Conservation (phyloP, 1,284 basidiomycete species). For the Paramarasmius palmivorus region DNA sequence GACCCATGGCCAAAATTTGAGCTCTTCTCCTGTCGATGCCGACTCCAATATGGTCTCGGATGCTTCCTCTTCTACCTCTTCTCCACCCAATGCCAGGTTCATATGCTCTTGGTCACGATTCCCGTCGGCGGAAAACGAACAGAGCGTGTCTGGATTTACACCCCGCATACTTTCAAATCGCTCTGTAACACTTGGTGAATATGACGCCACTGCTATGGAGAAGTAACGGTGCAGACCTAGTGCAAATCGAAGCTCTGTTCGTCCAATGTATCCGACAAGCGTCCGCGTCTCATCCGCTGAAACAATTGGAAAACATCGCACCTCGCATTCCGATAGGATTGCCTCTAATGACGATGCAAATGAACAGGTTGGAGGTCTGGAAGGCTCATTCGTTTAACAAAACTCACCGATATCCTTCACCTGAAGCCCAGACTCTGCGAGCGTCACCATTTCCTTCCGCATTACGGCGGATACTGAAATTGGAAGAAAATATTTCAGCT, state of each 20-base stretch:
- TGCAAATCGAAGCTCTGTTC: conserved; percentile 84
- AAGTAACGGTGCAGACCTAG: conserved; percentile 54
- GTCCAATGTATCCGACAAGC: conserved; percentile 87
- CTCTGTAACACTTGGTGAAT: conserved; percentile 43
- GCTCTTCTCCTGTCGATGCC: conserved; percentile 51
- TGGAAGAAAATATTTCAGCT: not conserved
- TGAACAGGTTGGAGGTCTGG: conserved; percentile 8
- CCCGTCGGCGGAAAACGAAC: conserved; percentile 62
- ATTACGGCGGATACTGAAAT: conserved; percentile 83
- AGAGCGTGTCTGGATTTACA: conserved; percentile 65
- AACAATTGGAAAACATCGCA: conserved; percentile 93
- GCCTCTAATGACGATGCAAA: conserved; percentile 51
- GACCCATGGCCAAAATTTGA: conserved; percentile 90
- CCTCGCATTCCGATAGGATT: conserved; percentile 67
- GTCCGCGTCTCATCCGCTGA: conserved; percentile 55
- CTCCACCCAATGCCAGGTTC: conserved; percentile 49
- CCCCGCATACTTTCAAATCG: conserved; percentile 66
- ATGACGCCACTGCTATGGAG: conserved; percentile 4
- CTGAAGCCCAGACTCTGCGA: conserved; percentile 76
- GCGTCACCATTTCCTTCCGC: conserved; percentile 75
- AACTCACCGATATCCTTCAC: conserved; percentile 77
- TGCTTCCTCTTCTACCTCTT: conserved; percentile 73
- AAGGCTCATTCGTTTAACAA: conserved; percentile 1
- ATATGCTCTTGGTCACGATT: conserved; percentile 49
- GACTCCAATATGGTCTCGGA: conserved; percentile 61